Conservation (phyloP, 2,329 filamentous ascomycete species). For the Stagonosporopsis vannaccii region DNA sequence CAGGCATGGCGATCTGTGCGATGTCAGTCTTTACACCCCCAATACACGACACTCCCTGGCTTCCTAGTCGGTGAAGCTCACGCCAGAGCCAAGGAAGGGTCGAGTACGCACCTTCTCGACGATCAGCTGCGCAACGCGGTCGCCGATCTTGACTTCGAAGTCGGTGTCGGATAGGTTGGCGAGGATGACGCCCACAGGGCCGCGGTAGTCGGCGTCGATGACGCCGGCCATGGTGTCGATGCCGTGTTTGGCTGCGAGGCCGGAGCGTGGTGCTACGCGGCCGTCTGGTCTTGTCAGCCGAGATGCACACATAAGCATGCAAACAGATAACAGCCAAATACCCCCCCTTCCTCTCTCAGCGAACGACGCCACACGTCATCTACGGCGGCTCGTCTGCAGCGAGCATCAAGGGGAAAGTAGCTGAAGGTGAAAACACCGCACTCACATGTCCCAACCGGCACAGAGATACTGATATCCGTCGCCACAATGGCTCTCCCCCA, state of each 20-base stretch:
- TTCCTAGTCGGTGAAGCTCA: too few relatives aligned
- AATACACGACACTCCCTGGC: too few relatives aligned
- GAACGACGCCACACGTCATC: too few relatives aligned
- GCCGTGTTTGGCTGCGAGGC: conserved; percentile 89
- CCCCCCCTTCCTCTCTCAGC: too few relatives aligned
- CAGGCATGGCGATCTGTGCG: conserved; percentile 81
- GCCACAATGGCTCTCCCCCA: conserved; percentile 86
- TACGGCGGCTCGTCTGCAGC: too few relatives aligned
- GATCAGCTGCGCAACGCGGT: conserved; percentile 91
- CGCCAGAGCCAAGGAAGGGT: too few relatives aligned
- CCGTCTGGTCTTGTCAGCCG: conserved; percentile 68
- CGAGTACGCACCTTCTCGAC: conserved; percentile 72
- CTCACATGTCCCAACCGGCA: conserved; percentile 89
- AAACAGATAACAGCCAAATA: too few relatives aligned
- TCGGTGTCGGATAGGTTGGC: conserved; percentile 90
- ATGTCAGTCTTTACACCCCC: conserved; percentile 17
- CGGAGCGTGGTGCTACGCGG: conserved; percentile 87
- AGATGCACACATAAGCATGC: too few relatives aligned
- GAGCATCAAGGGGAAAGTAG: too few relatives aligned
- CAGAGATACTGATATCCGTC: conserved; percentile 89
- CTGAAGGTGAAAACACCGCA: too few relatives aligned
- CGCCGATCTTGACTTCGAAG: conserved; percentile 82
- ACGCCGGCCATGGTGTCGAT: conserved; percentile 97
- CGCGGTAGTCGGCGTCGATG: conserved; percentile 96
- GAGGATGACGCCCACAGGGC: conserved; percentile 90